Base-by-base conservation (phyloP, 768 basidiomycete genomes). In the Postia placenta region DNA sequence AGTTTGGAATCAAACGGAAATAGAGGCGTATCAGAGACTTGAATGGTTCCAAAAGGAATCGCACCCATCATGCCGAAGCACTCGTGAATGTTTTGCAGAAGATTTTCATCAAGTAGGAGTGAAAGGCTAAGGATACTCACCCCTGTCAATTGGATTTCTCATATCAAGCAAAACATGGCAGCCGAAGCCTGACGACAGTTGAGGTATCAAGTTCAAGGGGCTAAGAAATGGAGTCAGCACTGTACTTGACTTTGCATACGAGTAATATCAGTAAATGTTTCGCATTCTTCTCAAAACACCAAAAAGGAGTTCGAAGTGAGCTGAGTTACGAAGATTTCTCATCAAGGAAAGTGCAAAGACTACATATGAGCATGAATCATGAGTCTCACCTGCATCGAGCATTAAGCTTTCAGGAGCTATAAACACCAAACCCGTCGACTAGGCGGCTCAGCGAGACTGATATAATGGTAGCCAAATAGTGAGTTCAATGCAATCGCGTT, bases 1-100 rank as follows among this genome's bases (percentile, higher is more conserved):
- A n/a, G n/a, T n/a, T n/a, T n/a, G n/a, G n/a, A n/a, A n/a, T n/a
- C n/a, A n/a, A n/a, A n/a, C n/a, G n/a, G n/a, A n/a, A n/a, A n/a
- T n/a, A n/a, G n/a, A n/a, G n/a, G n/a, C n/a, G n/a, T n/a, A n/a
- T 85, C 83, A 84, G 83, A 78, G 82, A 85, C 83, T 85, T 85
- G 83, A 85, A 85, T 85, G 81, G 80, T 74, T 83, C 77, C 81
- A 72, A 67, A 79, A 80, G 80, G 80, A 80, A 76, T 65, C 59
- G 62, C 70, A 71, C 74, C 71, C 81, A 81, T 56, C 27, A 77
- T 77, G 76, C 73, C 17, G 35, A 66, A 67, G 70, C 80, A 79
- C 81, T 73, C 83, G 80, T 71, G 69, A 66, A 47, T 45, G 11
- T 6, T 45, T 66, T 71, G 68, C 67, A 74, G 70, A 69, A 52